Evolutionary conservation across 371 early-diverging fungal species (phyloP), one percentile per base, ranked within the genome.

Genomic region (Mycotypha africana): DNA sequence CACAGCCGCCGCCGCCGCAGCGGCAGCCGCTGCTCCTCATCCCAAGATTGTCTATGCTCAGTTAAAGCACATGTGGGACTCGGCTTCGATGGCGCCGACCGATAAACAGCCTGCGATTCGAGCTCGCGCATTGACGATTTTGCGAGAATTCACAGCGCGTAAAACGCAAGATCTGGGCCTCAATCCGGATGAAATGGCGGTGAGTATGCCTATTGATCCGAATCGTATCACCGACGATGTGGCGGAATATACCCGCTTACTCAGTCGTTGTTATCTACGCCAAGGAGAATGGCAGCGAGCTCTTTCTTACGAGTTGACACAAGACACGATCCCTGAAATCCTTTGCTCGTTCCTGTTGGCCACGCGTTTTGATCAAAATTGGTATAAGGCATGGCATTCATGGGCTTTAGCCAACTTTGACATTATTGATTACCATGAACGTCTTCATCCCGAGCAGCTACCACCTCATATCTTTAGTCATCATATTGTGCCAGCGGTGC

Each of bases 301-400:
- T 2, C 57, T 93, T 4, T 85, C 87, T 45, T 91, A 93, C 41
- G 85, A 87, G 24, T 74, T 86, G 47, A 77, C 78, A 1, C 82
- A 85, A 49, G 79, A 85, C 19, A 78, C 76, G 1, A 87, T 92
- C 31, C 88, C 89, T 14, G 87, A 87, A 39, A 91, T 91, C 23
- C 57, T 96, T 22, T 67, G 81, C 20, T 88, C 90, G 3, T 94
- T 92, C 60, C 70, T 82, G 0, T 77, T 91, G 11, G 96, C 99
- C 0, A 95, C 94, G 1, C 85, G 89, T 25, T 84, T 89, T 67
- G 96, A 97, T 71, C 81, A 79, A 70, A 80, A 90, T 37, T 97
- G 93, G 92, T 97, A 98, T 77, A 96, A 95, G 65, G 95, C 96
- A 22, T 97, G 98, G 97, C 98, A 98, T 57, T 82, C 92, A n/a